Percentiles rank a stretch among this genome's conserved stretches.
Conservation (phyloP, 106 monocot genomes). For the Acanthochlamys bracteata region DNA sequence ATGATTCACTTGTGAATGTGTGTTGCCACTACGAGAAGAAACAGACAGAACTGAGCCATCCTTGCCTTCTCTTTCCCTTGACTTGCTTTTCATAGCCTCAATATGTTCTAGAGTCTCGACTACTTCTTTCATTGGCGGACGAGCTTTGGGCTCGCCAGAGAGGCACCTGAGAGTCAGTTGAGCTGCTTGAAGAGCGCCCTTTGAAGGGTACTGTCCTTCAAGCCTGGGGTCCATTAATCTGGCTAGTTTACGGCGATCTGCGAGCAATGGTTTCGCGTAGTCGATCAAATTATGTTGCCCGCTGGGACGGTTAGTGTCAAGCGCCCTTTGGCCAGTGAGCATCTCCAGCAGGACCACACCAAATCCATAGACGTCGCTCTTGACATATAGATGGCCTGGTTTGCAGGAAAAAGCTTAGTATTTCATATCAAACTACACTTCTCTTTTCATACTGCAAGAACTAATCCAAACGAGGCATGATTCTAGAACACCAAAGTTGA, state of each 20-base stretch:
- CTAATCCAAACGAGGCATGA: background rate
- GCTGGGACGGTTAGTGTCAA: conserved; percentile 27
- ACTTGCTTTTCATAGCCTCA: conserved; percentile 14
- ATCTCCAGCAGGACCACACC: conserved; percentile 39
- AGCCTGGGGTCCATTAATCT: conserved; percentile 35
- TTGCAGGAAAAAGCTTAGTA: background rate
- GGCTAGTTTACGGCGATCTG: conserved; percentile 24
- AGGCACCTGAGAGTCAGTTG: conserved; percentile 32
- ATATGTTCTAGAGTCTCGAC: conserved; percentile 30
- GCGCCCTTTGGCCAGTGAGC: conserved; percentile 32
- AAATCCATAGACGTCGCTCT: conserved; percentile 43
- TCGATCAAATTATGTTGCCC: conserved; percentile 31
- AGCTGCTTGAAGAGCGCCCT: conserved; percentile 27
- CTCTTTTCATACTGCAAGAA: background rate
- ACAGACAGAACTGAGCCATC: too few species aligned
- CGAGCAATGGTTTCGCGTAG: conserved; percentile 30
- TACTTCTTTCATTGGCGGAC: conserved; percentile 43
- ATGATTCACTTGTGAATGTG: background rate
- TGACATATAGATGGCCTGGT: conserved; percentile 40
- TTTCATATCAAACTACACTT: background rate
- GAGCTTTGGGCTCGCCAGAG: conserved; percentile 24
- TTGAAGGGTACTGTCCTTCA: conserved; percentile 38
- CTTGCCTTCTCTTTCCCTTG: too few species aligned
- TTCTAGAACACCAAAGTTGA: background rate
- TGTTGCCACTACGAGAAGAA: too few species aligned